Evolutionary conservation across 2,329 filamentous ascomycete species (phyloP), one percentile per base, ranked within the genome.

Genomic region (Pseudogymnoascus sp.): DNA sequence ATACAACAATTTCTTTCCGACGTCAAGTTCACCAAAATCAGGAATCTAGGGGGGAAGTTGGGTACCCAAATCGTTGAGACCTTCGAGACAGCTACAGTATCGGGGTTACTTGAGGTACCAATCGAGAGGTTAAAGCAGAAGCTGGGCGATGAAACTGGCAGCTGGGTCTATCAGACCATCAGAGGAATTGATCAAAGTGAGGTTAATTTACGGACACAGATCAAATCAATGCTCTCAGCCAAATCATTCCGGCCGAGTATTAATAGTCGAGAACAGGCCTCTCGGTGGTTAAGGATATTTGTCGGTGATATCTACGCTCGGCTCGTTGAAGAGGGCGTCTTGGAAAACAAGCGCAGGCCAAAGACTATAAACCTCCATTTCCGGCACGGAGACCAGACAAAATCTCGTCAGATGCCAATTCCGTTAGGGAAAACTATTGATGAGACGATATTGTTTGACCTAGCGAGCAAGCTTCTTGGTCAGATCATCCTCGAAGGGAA

Each of bases 221-320:
- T 97, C 78, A 97, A 97, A 74, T 95, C 90, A 14, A 97, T 99
- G 93, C 80, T 97, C 12, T 97, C 92, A 1, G 93, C 95, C 18
- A 99, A 99, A 73, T 96, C 92, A 0, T 99, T 99, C 71, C 83
- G 90, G 26, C 95, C 95, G 0, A 86, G 83, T 63, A 93, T 97
- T 72, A 89, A 86, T 68, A 88, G 81, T 1, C 78, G 84, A 16
- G 91, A 95, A 21, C 90, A 96, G 73, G 93, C 88, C 1, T 79
- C 84, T 23, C 87, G 86, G 65, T 99, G 95, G 95, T 79, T 99
- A 40, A 83, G 88, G 10, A 97, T 99, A 63, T 97, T 97, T 73
- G 86, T 84, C 4, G 90, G 91, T 1, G 95, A 99, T 73, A 96
- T 99, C 61, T 95, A 89, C 75, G 88, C 90, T 62, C 86, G 95